Evolutionary conservation across 2,329 filamentous ascomycete genomes (phyloP), one percentile per base, ranked within the genome.

Genomic region (Verticillium nubilum): DNA sequence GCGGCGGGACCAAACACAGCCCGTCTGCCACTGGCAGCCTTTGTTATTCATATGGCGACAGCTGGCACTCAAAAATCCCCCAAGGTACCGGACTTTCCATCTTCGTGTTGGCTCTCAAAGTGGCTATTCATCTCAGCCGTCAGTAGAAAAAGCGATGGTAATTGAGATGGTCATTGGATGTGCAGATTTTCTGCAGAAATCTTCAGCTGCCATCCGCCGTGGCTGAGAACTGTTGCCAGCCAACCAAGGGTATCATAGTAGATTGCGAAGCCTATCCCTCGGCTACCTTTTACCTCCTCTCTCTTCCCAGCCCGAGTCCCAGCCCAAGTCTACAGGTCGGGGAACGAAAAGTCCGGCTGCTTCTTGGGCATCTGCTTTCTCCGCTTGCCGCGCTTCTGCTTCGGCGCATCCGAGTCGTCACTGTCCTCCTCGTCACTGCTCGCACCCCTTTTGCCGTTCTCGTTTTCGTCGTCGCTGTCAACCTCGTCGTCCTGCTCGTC

Each of bases 401-500:
- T 81, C 68, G 77, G 81, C 70, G 74, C 78, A 59, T 73, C 70
- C 65, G 74, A 76, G 27, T 72, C 70, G 52, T 80, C 76, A 53
- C 79, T 82, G 35, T 81, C 78, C 5, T 79, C 74, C 26, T 75
- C 73, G 29, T 82, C 79, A 55, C 76, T 79, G 17, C 75, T 72
- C 5, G 75, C 77, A 0, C 74, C 77, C 26, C 80, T 78, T 56
- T 84, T 83, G 7, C 77, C 78, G 66, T 78, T 79, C 27, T 75
- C 68, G 10, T 74, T 72, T 3, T 70, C 66, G 3, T 72, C 72
- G 1, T 74, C 74, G 4, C 77, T 76, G 10, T 78, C 77, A 13
- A 81, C 78, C 0, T 74, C 74, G 0, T 79, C 78, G 0, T 74
- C 75, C 0, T 75, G 80, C 1, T 80, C 80, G 0, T 83, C 82